phyloP scores from a whole-genome alignment of 495 filamentous ascomycete species.

The Staphylotrichum tortipilum region DNA sequence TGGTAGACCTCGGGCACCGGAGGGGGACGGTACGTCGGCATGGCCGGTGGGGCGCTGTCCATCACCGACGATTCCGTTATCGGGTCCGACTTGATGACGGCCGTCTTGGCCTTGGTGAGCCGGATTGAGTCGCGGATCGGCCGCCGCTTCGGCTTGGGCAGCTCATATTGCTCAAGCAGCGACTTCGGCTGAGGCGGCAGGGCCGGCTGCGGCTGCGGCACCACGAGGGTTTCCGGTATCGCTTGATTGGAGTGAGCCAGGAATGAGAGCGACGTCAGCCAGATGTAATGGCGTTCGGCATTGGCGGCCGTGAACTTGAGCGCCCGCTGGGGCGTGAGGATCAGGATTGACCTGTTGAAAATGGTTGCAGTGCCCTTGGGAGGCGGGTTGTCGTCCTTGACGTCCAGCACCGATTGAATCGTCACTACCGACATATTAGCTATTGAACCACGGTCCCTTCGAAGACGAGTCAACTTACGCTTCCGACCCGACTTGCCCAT shows the following conservation, averaged over 20 bases:
- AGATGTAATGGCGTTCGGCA: conserved; percentile 84
- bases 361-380: conserved; percentile 60
- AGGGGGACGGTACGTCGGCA: conserved; percentile 21
- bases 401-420: conserved; percentile 94
- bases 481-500: conserved; percentile 95
- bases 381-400: conserved; percentile 85
- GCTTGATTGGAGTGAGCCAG: conserved; percentile 74
- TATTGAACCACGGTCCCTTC: not conserved
- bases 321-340: conserved; percentile 85
- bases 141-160: conserved; percentile 36
- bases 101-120: conserved; percentile 70
- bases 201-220: no score
- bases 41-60: conserved; percentile 23
- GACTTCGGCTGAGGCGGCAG: conserved; percentile 38
- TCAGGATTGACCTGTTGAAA: conserved; percentile 91
- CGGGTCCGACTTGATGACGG: conserved; percentile 31
- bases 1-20: conserved; percentile 16
- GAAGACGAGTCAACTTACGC: conserved; percentile 50
- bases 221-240: conserved; percentile 57
- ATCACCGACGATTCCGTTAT: conserved; percentile 12
- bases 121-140: conserved; percentile 85
- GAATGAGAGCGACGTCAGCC: conserved; percentile 91
- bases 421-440: conserved; percentile 51
- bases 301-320: conserved; percentile 88
- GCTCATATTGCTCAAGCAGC: conserved; percentile 38